phyloP scores from a whole-genome alignment of 192 early-diverging fungal species.

The Nowakowskiella sp. region DNA sequence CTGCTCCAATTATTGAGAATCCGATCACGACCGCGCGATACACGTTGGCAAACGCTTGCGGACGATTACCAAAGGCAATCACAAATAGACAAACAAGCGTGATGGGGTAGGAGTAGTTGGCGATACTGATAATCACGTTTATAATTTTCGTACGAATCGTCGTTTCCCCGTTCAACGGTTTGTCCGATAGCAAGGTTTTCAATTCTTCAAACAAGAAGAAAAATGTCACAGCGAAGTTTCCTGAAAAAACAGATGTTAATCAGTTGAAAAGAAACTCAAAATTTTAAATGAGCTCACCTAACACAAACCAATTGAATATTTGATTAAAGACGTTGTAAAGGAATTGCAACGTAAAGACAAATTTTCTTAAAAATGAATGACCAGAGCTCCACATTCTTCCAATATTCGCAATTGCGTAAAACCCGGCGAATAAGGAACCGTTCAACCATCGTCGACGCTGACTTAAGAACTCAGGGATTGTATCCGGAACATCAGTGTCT shows the following conservation, averaged over 20 bases:
- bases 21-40: slow-evolving; percentile 27
- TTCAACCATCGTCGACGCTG: slow-evolving; percentile 53
- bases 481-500: slow-evolving; percentile 75
- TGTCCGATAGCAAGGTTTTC: slow-evolving; percentile 25
- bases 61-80: slow-evolving; percentile 42
- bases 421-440: slow-evolving; percentile 49
- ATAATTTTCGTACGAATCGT: slow-evolving; percentile 12
- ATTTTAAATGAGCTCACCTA: slow-evolving; percentile 2
- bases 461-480: slow-evolving; percentile 47
- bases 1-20: slow-evolving; percentile 28
- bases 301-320: slow-evolving; percentile 50
- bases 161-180: slow-evolving; percentile 3
- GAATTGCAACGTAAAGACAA: slow-evolving; percentile 35
- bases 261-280: background rate
- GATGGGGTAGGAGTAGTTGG: slow-evolving; percentile 22
- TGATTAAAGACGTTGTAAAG: slow-evolving; percentile 45
- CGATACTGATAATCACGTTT: slow-evolving; percentile 10
- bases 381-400: slow-evolving; percentile 38
- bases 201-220: slow-evolving; percentile 37
- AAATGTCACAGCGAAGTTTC: slow-evolving; percentile 31
- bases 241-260: too few relatives aligned
- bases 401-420: slow-evolving; percentile 36
- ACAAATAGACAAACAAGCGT: slow-evolving; percentile 32
- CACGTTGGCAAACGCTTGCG: slow-evolving; percentile 30
- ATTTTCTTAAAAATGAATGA: slow-evolving; percentile 31